Conservation (phyloP, 768 basidiomycete genomes). For the Trametes coccinea region DNA sequence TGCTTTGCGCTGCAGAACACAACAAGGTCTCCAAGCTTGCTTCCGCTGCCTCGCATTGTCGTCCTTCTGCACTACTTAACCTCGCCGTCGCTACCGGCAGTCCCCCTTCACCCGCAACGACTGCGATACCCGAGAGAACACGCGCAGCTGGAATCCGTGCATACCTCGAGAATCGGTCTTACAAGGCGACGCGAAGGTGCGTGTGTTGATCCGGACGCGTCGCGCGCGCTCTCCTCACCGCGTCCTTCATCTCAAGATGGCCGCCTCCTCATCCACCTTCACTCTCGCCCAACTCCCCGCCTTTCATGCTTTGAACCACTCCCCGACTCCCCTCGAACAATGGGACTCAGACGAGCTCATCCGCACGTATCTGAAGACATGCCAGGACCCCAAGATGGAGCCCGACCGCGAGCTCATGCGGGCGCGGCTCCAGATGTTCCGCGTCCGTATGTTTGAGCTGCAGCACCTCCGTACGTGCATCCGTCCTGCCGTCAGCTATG, state of each 20-base stretch:
- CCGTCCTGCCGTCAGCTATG: slow-evolving; percentile 23
- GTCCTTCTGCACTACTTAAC: not conserved
- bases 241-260: not conserved
- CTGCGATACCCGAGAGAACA: not conserved
- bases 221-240: not conserved
- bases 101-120: not conserved
- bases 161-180: not conserved
- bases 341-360: slow-evolving; percentile 14
- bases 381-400: not conserved
- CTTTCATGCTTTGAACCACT: not conserved
- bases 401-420: slow-evolving; percentile 1
- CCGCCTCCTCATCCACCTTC: not conserved
- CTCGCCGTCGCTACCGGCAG: not conserved
- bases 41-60: not conserved
- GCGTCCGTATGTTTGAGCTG: slow-evolving; percentile 16
- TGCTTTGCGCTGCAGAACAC: slow-evolving; percentile 1
- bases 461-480: slow-evolving; percentile 9
- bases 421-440: slow-evolving; percentile 10
- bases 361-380: not conserved
- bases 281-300: not conserved
- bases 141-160: not conserved
- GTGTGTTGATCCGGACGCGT: not conserved
- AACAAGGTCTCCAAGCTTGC: slow-evolving; percentile 9
- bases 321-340: not conserved
- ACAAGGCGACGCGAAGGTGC: slow-evolving; percentile 1